phyloP scores from a whole-genome alignment of 2,329 filamentous ascomycete species.

The Annulohypoxylon truncatum region DNA sequence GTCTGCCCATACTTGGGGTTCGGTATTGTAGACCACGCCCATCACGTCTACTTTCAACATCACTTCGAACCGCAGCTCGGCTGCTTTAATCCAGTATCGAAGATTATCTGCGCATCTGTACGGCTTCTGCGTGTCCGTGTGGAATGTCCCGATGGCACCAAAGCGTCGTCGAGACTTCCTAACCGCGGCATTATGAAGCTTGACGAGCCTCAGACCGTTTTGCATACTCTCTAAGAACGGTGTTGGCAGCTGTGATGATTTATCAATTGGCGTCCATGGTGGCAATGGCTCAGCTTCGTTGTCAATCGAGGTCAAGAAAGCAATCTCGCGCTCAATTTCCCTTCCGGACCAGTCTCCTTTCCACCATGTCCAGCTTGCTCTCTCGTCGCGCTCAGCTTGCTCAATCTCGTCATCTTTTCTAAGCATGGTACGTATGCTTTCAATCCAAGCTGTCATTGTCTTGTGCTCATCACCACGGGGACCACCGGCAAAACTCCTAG shows the following conservation, averaged over 20 bases:
- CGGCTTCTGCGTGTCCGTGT: conserved; percentile 93
- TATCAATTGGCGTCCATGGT: conserved; percentile 71
- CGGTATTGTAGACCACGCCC: conserved; percentile 82
- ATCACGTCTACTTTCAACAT: conserved; percentile 86
- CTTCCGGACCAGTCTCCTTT: conserved; percentile 78
- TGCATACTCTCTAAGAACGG: conserved; percentile 79
- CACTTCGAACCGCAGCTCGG: conserved; percentile 92
- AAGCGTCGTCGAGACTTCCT: conserved; percentile 87
- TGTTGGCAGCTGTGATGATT: conserved; percentile 67
- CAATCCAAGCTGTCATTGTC: conserved; percentile 83
- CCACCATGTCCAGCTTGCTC: conserved; percentile 84
- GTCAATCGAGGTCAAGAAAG: conserved; percentile 84
- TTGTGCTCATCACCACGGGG: conserved; percentile 81
- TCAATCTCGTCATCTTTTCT: conserved; percentile 82
- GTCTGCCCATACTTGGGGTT: conserved; percentile 76
- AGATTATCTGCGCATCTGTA: conserved; percentile 95
- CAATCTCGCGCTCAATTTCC: conserved; percentile 81
- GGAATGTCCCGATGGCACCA: conserved; percentile 87
- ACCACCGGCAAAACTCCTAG: conserved; percentile 85
- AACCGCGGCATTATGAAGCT: conserved; percentile 90
- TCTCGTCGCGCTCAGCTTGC: conserved; percentile 74
- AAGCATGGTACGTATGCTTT: conserved; percentile 80
- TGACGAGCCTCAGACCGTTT: conserved; percentile 83
- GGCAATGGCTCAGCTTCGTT: conserved; percentile 70
- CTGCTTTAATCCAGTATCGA: conserved; percentile 95